phyloP scores from a whole-genome alignment of 257 asterid species.

The Anisodus acutangulus region DNA sequence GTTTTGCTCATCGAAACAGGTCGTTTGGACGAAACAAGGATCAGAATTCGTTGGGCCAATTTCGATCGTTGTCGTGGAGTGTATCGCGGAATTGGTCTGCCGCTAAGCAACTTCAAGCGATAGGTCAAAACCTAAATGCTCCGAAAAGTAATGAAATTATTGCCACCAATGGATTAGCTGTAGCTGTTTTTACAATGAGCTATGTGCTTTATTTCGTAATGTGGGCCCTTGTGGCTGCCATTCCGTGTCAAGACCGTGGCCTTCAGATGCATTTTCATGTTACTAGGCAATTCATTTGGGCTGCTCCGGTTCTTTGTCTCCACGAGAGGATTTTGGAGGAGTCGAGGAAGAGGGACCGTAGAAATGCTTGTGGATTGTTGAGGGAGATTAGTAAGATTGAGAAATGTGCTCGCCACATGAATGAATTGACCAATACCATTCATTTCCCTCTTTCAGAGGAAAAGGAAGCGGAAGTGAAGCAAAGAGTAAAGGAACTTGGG shows the following conservation, averaged over 20 bases:
- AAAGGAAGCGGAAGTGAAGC: constrained; percentile 36
- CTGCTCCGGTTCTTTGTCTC: constrained; percentile 34
- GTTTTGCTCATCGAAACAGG: constrained; percentile 36
- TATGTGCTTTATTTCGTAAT: constrained; percentile 40
- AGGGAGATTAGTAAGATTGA: constrained; percentile 40
- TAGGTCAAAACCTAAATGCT: constrained; percentile 37
- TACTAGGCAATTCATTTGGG: constrained; percentile 36
- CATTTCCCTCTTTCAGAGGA: constrained; percentile 42
- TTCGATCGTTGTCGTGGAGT: constrained; percentile 43
- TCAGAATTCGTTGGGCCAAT: constrained; percentile 31
- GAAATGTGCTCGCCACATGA: constrained; percentile 35
- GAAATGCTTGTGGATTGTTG: constrained; percentile 40
- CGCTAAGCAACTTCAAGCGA: constrained; percentile 44
- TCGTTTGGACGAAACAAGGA: constrained; percentile 37
- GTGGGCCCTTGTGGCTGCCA: constrained; percentile 46
- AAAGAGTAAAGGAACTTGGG: constrained; percentile 37
- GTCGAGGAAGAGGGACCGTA: constrained; percentile 37
- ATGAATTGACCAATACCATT: constrained; percentile 39
- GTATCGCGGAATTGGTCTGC: constrained; percentile 47
- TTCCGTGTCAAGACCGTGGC: constrained; percentile 48
- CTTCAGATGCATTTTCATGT: constrained; percentile 36
- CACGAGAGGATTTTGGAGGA: constrained; percentile 40
- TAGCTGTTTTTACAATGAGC: constrained; percentile 40
- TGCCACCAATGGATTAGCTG: constrained; percentile 38
- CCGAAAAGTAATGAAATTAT: constrained; percentile 33